Base-by-base conservation (phyloP, 1,284 basidiomycete species). In the Coriolopsis trogii region DNA sequence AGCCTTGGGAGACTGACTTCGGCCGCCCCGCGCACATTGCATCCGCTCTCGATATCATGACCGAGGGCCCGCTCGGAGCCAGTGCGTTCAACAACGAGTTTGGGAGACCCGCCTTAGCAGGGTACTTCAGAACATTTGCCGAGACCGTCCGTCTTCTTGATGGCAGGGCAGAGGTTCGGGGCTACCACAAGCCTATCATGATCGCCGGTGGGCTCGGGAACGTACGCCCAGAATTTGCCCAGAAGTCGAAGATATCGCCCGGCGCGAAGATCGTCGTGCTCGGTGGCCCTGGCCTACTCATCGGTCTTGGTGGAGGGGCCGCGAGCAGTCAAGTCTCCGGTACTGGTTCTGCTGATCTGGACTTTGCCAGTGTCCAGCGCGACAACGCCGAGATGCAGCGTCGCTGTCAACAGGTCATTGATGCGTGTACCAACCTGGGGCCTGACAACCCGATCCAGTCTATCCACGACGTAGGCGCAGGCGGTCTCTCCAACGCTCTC, bases 161-260 rank as follows among this genome's bases (percentile, higher is more conserved):
- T 30, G 71, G 75, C 48, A 76, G 73, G 41, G 67, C 66, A 2
- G 87, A 95, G 67, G 78, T 95, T n/a, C 80, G 95, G 51, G 96
- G 96, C 0, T 99, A 98, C 74, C 97, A 99, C 76, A 99, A 99
- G 71, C 96, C 96, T 13, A 98, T 99, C 76, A 99, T 99, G 97
- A 90, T 99, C 59, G 97, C 97, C 15, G 96, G 96, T 42, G 96
- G 96, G 34, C 84, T 96, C 53, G 96, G 96, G 8, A 98, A 92
- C 64, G 95, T 99, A 31, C 84, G 92, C 21, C 86, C 89, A 2
- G 71, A 81, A 53, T 94, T 90, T 63, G 85, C 94, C 12, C 79
- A 76, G 63, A 98, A 98, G 73, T 76, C 80, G 3, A 73, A 74
- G 54, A 93, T 97, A 63, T 74, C 78, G 1, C 77, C 87, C 6